These are phyloP conservation scores for Sordariomycetes sp. DNA, from an alignment of 2,329 filamentous ascomycete genomes.

Conservation along the genomic window DNA sequence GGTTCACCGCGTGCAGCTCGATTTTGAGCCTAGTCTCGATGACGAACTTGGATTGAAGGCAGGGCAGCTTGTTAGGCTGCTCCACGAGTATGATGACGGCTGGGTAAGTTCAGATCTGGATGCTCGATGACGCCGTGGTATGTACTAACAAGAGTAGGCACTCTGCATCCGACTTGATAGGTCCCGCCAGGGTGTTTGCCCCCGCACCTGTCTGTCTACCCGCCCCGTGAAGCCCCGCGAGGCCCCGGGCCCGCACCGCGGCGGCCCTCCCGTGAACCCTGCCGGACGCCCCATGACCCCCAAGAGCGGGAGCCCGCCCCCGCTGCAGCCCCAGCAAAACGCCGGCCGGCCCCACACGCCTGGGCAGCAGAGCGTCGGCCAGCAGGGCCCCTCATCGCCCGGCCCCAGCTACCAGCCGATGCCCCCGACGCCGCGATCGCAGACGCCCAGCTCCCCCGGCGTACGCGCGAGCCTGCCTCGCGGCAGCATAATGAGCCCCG, in stretches of 20 bases:
- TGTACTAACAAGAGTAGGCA: conserved; percentile 40
- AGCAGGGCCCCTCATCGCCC: conserved; percentile 30
- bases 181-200: conserved; percentile 83
- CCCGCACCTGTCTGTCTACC: conserved; percentile 84
- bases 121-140: not conserved
- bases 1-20: conserved; percentile 86
- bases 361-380: conserved; percentile 18
- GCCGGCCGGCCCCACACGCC: conserved; percentile 6
- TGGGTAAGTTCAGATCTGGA: conserved; percentile 54
- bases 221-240: conserved; percentile 77
- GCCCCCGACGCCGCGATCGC: conserved; percentile 14
- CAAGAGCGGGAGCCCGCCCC: conserved; percentile 9
- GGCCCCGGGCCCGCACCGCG: conserved; percentile 25
- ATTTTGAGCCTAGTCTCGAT: conserved; percentile 84
- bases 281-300: conserved; percentile 25
- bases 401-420: conserved; percentile 19
- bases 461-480: conserved; percentile 27
- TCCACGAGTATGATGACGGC: conserved; percentile 96
- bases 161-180: conserved; percentile 86
- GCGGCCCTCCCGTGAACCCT: conserved; percentile 39
- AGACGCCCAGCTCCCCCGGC: conserved; percentile 26
- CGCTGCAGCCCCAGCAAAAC: conserved; percentile 1
- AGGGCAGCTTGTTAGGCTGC: conserved; percentile 73
- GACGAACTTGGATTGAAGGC: conserved; percentile 76
- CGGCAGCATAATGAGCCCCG: conserved; percentile 18